Base-by-base conservation (phyloP, 1,284 basidiomycete genomes). In the Cutaneotrichosporon curvatum region DNA sequence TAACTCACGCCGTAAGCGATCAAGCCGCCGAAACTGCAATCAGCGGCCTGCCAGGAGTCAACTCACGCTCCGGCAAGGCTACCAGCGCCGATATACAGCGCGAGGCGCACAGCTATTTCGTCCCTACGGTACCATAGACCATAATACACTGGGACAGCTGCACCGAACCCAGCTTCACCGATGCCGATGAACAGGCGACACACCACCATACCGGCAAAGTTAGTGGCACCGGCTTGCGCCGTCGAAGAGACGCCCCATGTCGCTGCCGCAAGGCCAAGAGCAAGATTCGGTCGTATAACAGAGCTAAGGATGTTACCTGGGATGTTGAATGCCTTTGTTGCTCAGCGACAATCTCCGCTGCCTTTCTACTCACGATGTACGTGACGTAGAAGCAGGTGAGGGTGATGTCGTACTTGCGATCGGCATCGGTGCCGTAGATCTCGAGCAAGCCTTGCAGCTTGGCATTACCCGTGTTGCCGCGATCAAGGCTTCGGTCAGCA, bases 11-110 rank as follows among this genome's bases (percentile, higher is more conserved):
- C 55, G 28, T 55, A 57, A n/a, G 55, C 55, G 42, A 57, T 55
- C 21, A 57, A 37, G 11, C 55, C 55, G 11, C 48, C 48, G n/a
- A 50, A 50, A 25, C 71, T 68, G 0, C 60, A 52, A 4, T 73
- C 45, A 1, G 69, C 59, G 35, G 71, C 72, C 8, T 16, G 72
- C 68, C 12, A 75, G 55, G 46, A 75, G 74, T 1, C 44, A 34
- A 54, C 71, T 71, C 31, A 60, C 68, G 62, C 56, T 18, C 61
- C 61, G 9, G 52, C 60, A 6, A 67, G 37, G 2, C 55, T 50
- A 11, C 65, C 66, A 2, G 67, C 70, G 3, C 59, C 58, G 38
- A 70, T 66, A 59, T 67, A 72, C 1, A 68, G 37, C 6, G 59
- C 58, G 40, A 68, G 50, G 2, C 70, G 59, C 33, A 60, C 61